phyloP scores from a whole-genome alignment of 106 monocot species.

The Dendrobium nobile region DNA sequence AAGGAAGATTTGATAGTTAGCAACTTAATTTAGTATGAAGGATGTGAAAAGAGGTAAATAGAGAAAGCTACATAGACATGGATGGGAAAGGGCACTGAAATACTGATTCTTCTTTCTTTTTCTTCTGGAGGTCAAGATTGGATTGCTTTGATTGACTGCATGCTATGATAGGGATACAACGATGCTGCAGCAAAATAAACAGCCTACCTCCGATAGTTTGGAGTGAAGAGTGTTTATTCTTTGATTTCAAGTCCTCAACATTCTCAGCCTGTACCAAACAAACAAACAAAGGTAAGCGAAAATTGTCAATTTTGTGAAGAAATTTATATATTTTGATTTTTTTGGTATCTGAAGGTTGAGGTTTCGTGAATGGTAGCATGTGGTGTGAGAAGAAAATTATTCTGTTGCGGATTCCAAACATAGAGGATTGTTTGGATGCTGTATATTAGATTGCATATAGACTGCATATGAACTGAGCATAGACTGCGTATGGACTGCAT shows the following conservation, averaged over 20 bases:
- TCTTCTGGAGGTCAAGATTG: too few relatives aligned
- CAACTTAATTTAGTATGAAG: background rate
- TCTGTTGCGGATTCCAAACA: too few relatives aligned
- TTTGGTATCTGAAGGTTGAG: background rate
- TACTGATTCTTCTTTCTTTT: too few relatives aligned
- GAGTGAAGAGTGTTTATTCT: slow-evolving; percentile 43
- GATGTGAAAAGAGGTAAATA: background rate
- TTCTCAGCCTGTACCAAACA: slow-evolving; percentile 41
- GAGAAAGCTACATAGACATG: background rate
- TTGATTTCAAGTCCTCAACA: slow-evolving; percentile 42
- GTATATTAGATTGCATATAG: too few relatives aligned
- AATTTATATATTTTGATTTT: background rate
- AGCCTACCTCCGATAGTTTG: slow-evolving; percentile 2
- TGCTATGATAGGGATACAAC: background rate
- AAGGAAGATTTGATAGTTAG: background rate
- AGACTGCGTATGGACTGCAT: too few relatives aligned
- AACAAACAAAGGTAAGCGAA: background rate
- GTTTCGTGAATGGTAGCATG: background rate
- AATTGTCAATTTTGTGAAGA: background rate
- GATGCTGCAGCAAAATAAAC: background rate
- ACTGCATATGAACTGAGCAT: too few relatives aligned
- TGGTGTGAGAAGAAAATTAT: too few relatives aligned
- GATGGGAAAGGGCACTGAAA: background rate
- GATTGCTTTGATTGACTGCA: too few relatives aligned
- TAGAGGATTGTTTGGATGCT: too few relatives aligned